A percentile compares a stretch with the other conserved stretches of the same genome.
Conservation (phyloP, 257 asterid species). For the Solanum corneliomulleri region DNA sequence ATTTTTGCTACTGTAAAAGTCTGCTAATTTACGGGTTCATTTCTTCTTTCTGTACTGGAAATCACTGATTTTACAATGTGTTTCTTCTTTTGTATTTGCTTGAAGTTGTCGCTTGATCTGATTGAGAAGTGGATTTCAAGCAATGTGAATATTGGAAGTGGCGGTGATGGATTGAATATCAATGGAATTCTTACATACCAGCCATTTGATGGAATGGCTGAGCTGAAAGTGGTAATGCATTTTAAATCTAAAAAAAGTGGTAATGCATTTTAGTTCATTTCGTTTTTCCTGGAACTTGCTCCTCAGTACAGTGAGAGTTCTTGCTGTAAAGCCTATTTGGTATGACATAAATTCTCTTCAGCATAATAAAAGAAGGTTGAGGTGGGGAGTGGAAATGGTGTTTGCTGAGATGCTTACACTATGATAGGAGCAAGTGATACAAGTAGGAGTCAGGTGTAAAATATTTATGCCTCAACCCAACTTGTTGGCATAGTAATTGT, state of each 20-base stretch:
- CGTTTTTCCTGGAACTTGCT: not conserved
- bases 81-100: not conserved
- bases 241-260: slow-evolving; percentile 33
- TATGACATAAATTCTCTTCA: not conserved
- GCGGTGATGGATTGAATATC: slow-evolving; percentile 27
- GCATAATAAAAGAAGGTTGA: not conserved
- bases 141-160: slow-evolving; percentile 36
- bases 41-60: not conserved
- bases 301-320: not conserved
- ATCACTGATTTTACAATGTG: not conserved
- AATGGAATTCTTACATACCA: slow-evolving; percentile 69
- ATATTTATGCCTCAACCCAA: not conserved
- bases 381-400: not conserved
- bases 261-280: slow-evolving; percentile 6
- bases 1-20: not conserved
- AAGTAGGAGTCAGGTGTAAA: not conserved
- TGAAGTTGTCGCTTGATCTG: slow-evolving; percentile 79
- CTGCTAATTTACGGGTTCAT: not conserved
- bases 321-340: not conserved
- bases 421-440: not conserved
- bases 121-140: slow-evolving; percentile 66
- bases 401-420: not conserved
- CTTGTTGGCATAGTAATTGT: not conserved
- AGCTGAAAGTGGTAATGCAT: slow-evolving; percentile 62
- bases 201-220: slow-evolving; percentile 71